Evolutionary conservation across 257 asterid species (phyloP), one percentile per base, ranked within the genome.

Genomic region (Fraxinus excelsior): DNA sequence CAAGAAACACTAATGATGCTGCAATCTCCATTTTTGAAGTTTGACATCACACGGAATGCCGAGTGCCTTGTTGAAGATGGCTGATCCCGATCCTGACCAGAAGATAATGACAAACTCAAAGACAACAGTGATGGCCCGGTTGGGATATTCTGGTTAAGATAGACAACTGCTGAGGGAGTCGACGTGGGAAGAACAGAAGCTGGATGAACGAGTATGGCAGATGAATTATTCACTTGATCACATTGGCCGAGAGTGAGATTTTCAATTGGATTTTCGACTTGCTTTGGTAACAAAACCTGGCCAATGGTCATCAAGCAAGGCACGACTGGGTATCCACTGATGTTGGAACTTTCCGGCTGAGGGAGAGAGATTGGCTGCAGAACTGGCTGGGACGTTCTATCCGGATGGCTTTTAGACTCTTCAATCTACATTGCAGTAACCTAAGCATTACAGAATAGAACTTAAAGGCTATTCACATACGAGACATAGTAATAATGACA

Each of bases 61-160:
- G 91, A 58, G 58, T 79, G 81, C 80, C 83, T 79, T 31, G 76
- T 69, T 19, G 66, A n/a, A 0, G 87, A 79, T 67, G 92, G 65
- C 77, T 82, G 94, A 75, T 74, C 62, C 5, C 21, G 62, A 51
- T 51, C 84, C 60, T 80, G 84, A 18, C 86, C 91, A 2, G 86
- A 85, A 25, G 96, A 88, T 51, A 94, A 84, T 7, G 97, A 88
- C 35, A 94, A 79, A 80, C 87, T 80, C 92, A 91, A 67, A 21
- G 97, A 91, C 73, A 91, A 21, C 0, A 84, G 78, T 3, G 87
- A 51, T 34, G 89, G 85, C 80, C 86, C 97, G 18, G 70, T 5
- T 13, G 78, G 67, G 16, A 65, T 65, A 34, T 79, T 83, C 49
- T 81, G 87, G 85, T 87, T 89, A 70, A 85, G 87, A 86, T 79